Evolutionary conservation across 148 eudicot species (phyloP).

Genomic region (Suaeda aralocaspica): DNA sequence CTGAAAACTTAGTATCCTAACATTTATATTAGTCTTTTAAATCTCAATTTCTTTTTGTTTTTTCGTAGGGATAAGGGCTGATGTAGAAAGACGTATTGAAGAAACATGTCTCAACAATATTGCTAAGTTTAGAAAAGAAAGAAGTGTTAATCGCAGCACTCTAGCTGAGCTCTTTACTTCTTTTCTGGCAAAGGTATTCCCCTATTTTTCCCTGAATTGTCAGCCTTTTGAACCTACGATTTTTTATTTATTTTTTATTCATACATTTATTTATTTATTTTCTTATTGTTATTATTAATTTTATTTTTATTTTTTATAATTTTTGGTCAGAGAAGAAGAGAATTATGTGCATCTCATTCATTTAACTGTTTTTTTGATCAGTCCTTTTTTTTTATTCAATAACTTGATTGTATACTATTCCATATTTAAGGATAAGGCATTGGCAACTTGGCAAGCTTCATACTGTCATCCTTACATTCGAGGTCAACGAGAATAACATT

Average conservation of each 20-base stretch:
- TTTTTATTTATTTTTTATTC: too few species aligned
- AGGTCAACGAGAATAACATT: slow-evolving; percentile 6
- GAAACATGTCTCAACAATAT: slow-evolving; percentile 54
- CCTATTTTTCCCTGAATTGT: not conserved
- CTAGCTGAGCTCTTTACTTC: slow-evolving; percentile 71
- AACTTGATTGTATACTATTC: not conserved
- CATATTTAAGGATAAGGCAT: not conserved
- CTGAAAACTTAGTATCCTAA: not conserved
- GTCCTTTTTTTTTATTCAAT: not conserved
- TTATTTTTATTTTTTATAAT: not conserved
- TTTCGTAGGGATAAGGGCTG: slow-evolving; percentile 71
- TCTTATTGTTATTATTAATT: too few species aligned
- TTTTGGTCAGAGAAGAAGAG: not conserved
- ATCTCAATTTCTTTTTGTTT: slow-evolving; percentile 9
- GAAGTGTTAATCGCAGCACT: slow-evolving; percentile 50
- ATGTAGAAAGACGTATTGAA: slow-evolving; percentile 62
- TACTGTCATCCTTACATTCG: not conserved
- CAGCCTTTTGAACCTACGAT: too few species aligned
- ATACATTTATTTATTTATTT: too few species aligned
- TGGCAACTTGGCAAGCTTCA: not conserved
- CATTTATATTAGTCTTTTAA: not conserved
- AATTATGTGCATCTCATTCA: not conserved
- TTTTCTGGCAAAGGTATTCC: slow-evolving; percentile 62
- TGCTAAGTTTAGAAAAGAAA: slow-evolving; percentile 40
- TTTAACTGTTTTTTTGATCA: not conserved